phyloP scores from a whole-genome alignment of 164 flowering plant species.

The Taxillus chinensis region DNA sequence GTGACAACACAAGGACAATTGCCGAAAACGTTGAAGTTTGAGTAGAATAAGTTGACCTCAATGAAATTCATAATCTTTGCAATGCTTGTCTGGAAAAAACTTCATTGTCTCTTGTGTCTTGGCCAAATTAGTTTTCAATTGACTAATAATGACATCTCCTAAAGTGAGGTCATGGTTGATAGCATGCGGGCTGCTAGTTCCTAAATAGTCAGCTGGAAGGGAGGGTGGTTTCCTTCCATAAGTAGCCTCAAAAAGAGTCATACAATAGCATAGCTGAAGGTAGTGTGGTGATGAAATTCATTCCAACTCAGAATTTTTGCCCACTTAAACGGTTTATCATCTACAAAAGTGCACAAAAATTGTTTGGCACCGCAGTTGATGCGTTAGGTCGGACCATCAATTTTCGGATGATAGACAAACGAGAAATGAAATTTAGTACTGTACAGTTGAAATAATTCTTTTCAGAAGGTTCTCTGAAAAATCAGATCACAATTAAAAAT shows the following conservation, averaged over 20 bases:
- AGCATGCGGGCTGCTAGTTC: too few relatives aligned
- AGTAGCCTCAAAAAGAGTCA: background rate
- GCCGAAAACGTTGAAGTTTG: too few relatives aligned
- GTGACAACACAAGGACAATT: too few relatives aligned
- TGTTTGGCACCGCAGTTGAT: background rate
- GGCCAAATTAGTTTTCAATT: too few relatives aligned
- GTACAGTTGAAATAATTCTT: background rate
- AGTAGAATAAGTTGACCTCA: background rate
- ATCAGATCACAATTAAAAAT: background rate
- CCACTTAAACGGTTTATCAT: background rate
- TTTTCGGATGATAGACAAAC: background rate
- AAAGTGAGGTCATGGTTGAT: too few relatives aligned
- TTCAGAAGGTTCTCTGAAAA: background rate
- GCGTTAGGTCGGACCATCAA: too few relatives aligned
- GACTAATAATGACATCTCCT: too few relatives aligned
- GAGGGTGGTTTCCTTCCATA: background rate
- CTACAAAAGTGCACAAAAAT: background rate
- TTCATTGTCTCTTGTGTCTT: too few relatives aligned
- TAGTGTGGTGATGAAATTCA: background rate
- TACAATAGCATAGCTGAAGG: background rate
- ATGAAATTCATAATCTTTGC: too few relatives aligned
- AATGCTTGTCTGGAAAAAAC: too few relatives aligned
- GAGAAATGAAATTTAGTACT: background rate
- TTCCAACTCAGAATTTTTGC: background rate
- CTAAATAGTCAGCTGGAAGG: background rate